phyloP scores from a whole-genome alignment of 2,329 filamentous ascomycete species.

The Fusarium buxicola region DNA sequence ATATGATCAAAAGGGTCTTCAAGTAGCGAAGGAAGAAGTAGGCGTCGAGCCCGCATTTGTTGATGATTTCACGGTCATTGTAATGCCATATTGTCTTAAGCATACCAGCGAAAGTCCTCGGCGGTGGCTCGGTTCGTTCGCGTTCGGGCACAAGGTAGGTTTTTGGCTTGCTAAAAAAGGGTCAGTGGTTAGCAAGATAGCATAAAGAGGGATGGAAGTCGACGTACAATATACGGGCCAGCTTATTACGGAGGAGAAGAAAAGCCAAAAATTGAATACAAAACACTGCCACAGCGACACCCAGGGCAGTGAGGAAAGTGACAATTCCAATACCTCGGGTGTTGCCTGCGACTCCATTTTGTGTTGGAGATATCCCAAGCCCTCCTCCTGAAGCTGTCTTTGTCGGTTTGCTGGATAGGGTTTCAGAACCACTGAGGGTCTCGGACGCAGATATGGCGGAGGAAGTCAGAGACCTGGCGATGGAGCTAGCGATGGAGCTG shows the following conservation, averaged over 20 bases:
- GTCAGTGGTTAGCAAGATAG: slow-evolving; percentile 11
- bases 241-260: slow-evolving; percentile 78
- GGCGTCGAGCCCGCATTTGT: slow-evolving; percentile 94
- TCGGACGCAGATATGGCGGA: slow-evolving; percentile 28
- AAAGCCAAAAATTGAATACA: slow-evolving; percentile 76
- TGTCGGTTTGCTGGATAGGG: slow-evolving; percentile 4
- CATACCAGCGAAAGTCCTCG: slow-evolving; percentile 64
- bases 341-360: slow-evolving; percentile 52
- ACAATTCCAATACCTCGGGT: slow-evolving; percentile 56
- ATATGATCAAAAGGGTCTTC: slow-evolving; percentile 84
- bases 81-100: slow-evolving; percentile 73
- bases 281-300: slow-evolving; percentile 72
- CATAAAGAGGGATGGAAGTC: neutral
- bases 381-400: slow-evolving; percentile 7
- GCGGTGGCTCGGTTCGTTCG: slow-evolving; percentile 82
- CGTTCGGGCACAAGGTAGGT: slow-evolving; percentile 88
- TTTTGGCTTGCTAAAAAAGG: slow-evolving; percentile 73
- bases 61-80: slow-evolving; percentile 84
- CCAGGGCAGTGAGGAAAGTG: slow-evolving; percentile 72
- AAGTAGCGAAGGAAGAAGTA: slow-evolving; percentile 97
- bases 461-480: slow-evolving; percentile 20
- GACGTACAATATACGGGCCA: slow-evolving; percentile 84
- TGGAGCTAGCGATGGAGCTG: slow-evolving; percentile 27
- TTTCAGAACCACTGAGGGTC: slow-evolving; percentile 13
- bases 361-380: neutral